Base-by-base conservation (phyloP, 2,329 filamentous ascomycete species). In the Ophiostoma piceae region DNA sequence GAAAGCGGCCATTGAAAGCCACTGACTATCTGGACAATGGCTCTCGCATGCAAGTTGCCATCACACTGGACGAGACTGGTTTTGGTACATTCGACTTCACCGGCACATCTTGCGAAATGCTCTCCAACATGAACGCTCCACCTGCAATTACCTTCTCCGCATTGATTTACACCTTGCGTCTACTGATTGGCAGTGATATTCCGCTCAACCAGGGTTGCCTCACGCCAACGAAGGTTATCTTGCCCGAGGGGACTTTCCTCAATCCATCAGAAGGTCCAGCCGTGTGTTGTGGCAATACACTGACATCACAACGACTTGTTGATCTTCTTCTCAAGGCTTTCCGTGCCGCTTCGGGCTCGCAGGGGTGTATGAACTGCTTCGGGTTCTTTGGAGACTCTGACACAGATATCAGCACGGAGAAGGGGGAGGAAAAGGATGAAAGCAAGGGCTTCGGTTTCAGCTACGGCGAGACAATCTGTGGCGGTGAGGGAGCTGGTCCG, bases 1-100 rank as follows among this genome's bases (percentile, higher is more conserved):
- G 64, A 26, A 75, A 75, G 12, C 26, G 62, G 39, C 70, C 71
- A 3, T 74, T 80, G 2, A 68, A 71, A 12, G 78, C 79, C 1
- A 71, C 74, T 8, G 81, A 83, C 71, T 79, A 75, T 70, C 78
- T 82, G 74, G 81, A 83, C 72, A 71, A 80, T 67, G 79, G 80
- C 5, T 80, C 78, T 0, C 74, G 74, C 1, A 74, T 81, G 69
- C 72, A 71, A 39, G 72, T 81, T 32, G 75, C 68, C 60, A 75
- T 80, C 66, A 75, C 74, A 2, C 77, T 79, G 41, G 73, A 78
- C 51, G 70, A 72, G 0, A 76, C 73, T 4, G 79, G 79, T 3
- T 70, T 73, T 19, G 79, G 79, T 0, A 43, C 74, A 7, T 81
- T 78, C 69, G 79, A 81, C 73, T 81, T 80, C 68, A 71, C 74